Evolutionary conservation across 768 basidiomycete species (phyloP).

Genomic region (Leucosporidium yakuticum): DNA sequence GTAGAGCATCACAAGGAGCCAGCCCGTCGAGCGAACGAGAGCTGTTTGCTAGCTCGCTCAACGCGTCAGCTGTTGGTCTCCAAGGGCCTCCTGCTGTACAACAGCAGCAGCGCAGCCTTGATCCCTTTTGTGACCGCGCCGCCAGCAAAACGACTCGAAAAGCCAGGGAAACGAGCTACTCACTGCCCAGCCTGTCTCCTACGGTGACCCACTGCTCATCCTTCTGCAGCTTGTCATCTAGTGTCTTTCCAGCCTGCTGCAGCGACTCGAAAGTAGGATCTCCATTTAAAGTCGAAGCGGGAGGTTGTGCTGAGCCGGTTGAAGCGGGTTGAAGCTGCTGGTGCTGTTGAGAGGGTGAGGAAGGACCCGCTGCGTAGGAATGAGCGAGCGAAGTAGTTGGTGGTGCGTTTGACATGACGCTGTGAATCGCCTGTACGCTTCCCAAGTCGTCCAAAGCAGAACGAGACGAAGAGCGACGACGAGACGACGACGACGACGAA

Average conservation of each 20-base stretch:
- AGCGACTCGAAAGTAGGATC: slow-evolving; percentile 23
- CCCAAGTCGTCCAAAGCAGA: too few species aligned
- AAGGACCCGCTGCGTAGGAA: background rate
- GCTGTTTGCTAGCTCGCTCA: background rate
- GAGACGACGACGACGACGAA: too few species aligned
- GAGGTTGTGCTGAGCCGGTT: background rate
- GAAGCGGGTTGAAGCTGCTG: background rate
- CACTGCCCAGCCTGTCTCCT: slow-evolving; percentile 25
- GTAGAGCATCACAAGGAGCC: background rate
- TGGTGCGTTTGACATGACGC: background rate
- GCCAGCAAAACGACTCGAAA: background rate
- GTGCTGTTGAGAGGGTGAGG: background rate
- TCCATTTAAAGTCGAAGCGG: background rate
- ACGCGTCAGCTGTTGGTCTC: too few species aligned
- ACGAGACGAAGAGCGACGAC: too few species aligned
- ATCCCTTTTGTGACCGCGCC: background rate
- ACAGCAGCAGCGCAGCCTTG: background rate
- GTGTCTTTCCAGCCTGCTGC: slow-evolving; percentile 21
- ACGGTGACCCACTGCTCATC: slow-evolving; percentile 27
- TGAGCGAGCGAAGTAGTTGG: background rate
- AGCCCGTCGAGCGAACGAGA: background rate
- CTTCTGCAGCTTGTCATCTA: slow-evolving; percentile 25
- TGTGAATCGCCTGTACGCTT: background rate
- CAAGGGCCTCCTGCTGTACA: background rate
- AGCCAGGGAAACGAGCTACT: background rate